Conservation (phyloP, 208 protist genomes). For the Acanthamoeba triangularis region DNA sequence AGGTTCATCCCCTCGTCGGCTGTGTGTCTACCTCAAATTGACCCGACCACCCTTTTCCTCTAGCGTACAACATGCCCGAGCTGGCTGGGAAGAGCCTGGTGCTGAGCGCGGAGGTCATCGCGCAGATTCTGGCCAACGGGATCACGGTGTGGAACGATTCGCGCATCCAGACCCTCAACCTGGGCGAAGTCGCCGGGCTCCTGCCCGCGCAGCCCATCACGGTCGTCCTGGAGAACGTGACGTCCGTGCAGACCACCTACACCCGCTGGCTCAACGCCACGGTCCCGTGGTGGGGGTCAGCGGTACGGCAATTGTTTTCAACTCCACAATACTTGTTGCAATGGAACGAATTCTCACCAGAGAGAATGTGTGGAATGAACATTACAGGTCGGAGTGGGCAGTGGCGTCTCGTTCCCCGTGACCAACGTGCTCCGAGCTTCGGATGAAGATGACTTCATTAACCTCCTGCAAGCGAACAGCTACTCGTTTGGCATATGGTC, state of each 20-base stretch:
- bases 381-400: not conserved
- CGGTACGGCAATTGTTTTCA: not conserved
- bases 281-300: not conserved
- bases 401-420: not conserved
- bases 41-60: not conserved
- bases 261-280: not conserved
- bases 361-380: not conserved
- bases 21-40: not conserved
- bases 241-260: not conserved
- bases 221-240: not conserved
- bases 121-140: not conserved
- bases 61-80: not conserved
- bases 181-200: not conserved
- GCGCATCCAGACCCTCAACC: not conserved
- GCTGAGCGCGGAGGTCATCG: not conserved
- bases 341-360: not conserved
- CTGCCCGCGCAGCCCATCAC: not conserved
- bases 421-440: not conserved
- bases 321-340: not conserved
- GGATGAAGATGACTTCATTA: not conserved
- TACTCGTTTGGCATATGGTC: not conserved
- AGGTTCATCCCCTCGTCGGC: not conserved
- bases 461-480: not conserved
- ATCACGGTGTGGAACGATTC: not conserved
- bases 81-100: not conserved